These are phyloP conservation scores for Penicillium waksmanii DNA, from an alignment of 495 filamentous ascomycete genomes.

Conservation along the genomic window DNA sequence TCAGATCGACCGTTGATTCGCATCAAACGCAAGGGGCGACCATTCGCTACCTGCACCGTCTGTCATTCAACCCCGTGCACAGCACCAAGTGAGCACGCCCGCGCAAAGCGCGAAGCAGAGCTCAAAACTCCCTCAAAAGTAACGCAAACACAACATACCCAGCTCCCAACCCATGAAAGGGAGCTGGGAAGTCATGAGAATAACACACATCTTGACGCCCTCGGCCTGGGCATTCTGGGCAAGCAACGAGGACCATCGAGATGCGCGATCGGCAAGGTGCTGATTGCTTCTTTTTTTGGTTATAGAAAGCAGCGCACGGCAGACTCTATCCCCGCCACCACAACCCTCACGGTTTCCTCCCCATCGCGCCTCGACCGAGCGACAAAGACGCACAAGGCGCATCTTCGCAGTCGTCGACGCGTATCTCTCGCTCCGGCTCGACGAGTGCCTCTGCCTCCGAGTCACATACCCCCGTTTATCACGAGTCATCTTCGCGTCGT, in stretches of 20 bases:
- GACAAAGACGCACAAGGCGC: not conserved
- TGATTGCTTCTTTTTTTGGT: conserved; percentile 36
- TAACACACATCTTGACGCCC: conserved; percentile 27
- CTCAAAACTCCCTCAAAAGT: conserved; percentile 53
- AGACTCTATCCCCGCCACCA: conserved; percentile 37
- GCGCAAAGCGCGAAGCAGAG: conserved; percentile 93
- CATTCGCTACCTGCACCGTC: conserved; percentile 94
- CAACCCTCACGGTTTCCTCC: conserved; percentile 35
- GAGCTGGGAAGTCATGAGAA: not conserved
- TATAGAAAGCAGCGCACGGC: conserved; percentile 41
- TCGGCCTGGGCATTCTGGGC: conserved; percentile 20
- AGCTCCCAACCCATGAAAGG: not conserved
- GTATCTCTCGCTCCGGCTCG: conserved; percentile 21
- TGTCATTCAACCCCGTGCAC: conserved; percentile 90
- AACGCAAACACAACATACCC: conserved; percentile 30
- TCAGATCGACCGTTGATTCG: conserved; percentile 87
- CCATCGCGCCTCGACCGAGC: conserved; percentile 43
- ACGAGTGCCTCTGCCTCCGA: conserved; percentile 18
- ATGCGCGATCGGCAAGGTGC: conserved; percentile 34
- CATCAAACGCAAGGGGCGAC: conserved; percentile 97
- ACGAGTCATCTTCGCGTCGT: conserved; percentile 11
- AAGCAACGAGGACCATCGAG: conserved; percentile 21
- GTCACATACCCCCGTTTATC: conserved; percentile 11
- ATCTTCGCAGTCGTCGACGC: conserved; percentile 17
- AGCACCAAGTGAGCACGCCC: conserved; percentile 85